phyloP scores from a whole-genome alignment of 148 eudicot genomes.

The Polygonum maritimum region DNA sequence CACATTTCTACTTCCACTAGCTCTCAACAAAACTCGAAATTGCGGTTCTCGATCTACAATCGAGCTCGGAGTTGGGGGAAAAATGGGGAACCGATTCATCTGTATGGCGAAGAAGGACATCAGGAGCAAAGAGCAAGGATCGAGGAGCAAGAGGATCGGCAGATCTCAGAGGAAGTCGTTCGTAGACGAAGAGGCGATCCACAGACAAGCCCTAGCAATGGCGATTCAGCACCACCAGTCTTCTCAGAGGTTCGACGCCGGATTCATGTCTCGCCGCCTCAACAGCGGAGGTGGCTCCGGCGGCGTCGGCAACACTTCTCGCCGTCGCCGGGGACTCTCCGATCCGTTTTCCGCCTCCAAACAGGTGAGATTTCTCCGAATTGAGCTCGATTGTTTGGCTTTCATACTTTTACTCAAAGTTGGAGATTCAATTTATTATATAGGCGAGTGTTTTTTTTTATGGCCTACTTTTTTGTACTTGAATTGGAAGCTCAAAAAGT shows the following conservation, averaged over 20 bases:
- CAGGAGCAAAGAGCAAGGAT: constrained; percentile 31
- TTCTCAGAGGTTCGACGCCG: constrained; percentile 79
- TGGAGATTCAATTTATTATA: neutral
- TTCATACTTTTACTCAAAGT: neutral
- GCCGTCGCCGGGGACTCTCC: constrained; percentile 57
- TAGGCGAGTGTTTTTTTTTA: neutral
- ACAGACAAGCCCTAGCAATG: constrained; percentile 78
- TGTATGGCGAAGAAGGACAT: constrained; percentile 64
- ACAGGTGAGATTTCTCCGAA: constrained; percentile 26
- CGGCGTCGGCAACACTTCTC: constrained; percentile 32
- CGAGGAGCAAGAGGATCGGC: constrained; percentile 42
- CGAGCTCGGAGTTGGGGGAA: neutral
- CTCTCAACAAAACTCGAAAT: neutral
- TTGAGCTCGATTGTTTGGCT: constrained; percentile 3
- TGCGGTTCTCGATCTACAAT: neutral
- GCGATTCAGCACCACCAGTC: constrained; percentile 83
- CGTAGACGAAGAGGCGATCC: constrained; percentile 72
- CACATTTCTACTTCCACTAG: neutral
- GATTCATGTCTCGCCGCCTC: constrained; percentile 74
- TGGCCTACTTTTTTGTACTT: neutral
- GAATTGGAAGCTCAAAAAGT: neutral
- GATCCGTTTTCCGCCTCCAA: constrained; percentile 44
- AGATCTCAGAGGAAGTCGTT: constrained; percentile 48
- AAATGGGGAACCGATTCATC: constrained; percentile 65
- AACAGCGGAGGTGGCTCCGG: constrained; percentile 15